Evolutionary conservation across 768 basidiomycete genomes (phyloP), one percentile per base, ranked within the genome.

Genomic region (Termitomyces sp.): DNA sequence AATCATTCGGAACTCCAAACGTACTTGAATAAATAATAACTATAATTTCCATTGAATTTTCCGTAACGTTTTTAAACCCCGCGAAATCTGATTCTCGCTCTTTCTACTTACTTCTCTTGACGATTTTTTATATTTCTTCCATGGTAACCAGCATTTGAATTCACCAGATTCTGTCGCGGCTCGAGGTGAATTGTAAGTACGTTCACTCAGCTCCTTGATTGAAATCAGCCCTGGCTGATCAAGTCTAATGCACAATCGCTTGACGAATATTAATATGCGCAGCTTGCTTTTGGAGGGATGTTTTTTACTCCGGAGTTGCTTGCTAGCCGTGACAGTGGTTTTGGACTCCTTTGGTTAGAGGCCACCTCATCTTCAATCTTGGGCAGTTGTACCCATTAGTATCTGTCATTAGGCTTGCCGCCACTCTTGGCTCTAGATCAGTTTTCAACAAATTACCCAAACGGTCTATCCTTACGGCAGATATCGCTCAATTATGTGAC

Each of bases 401-500:
- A 37, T n/a, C 13, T 26, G 15, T 34, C 47, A 28, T 29, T 39
- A 96, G 94, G 94, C 84, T 96, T 24, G 92, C 92, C 8, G 93
- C 94, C 1, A 96, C 94, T 1, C 76, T 95, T 24, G 94, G 94
- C 42, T 86, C 92, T 8, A 89, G 87, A 72, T 89, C 90, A n/a
- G 82, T 84, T 15, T 90, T 93, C 72, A 91, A 83, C 66, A 93
- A 88, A 65, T 75, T 96, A 4, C 87, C 92, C 3, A 87, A 83
- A 69, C 84, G 87, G 61, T 90, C 90, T 54, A 87, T 95, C n/a
- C 75, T 92, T 64, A 86, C 83, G 3, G 91, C 92, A 36, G 87
- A 96, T 69, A 92, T 96, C 47, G 70, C 83, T 34, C 82, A 89
- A 69, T 72, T 95, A 66, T 96, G 94, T 69, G 81, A 78, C 37